Evolutionary conservation across 352 stramenopile species (phyloP).

Genomic region (Thraustochytrium striatum): DNA sequence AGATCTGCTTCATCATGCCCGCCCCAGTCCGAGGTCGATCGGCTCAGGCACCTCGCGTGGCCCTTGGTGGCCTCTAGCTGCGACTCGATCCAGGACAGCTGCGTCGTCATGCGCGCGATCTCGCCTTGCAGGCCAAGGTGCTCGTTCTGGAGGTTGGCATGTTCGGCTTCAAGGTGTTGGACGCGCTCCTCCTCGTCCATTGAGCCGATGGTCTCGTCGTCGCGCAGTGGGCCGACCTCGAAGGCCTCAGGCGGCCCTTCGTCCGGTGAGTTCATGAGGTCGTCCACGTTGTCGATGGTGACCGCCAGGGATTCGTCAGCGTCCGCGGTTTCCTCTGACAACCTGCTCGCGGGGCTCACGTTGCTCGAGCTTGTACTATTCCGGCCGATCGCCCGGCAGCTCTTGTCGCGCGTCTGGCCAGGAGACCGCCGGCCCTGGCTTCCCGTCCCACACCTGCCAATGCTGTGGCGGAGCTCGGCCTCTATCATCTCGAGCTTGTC

Average conservation of each 20-base stretch:
- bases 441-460: not conserved
- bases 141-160: constrained; percentile 10
- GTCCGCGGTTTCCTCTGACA: not conserved
- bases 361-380: not conserved
- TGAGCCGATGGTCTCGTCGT: not conserved
- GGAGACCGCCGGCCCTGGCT: not conserved
- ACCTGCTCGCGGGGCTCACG: too few relatives aligned
- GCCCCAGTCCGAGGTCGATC: constrained; percentile 34
- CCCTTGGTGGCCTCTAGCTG: constrained; percentile 43
- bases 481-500: constrained; percentile 33
- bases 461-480: constrained; percentile 11
- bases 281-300: not conserved
- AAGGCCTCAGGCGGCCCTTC: not conserved
- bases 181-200: not conserved
- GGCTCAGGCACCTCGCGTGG: constrained; percentile 34
- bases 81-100: constrained; percentile 39
- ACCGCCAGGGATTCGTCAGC: too few relatives aligned
- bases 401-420: not conserved
- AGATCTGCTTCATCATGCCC: constrained; percentile 40
- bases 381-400: not conserved
- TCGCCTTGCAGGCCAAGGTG: constrained; percentile 29
- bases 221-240: not conserved
- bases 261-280: not conserved
- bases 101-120: constrained; percentile 22
- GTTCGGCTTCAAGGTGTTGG: not conserved